These are phyloP conservation scores for Exophiala mesophila DNA, from an alignment of 2,329 filamentous ascomycete genomes.

Conservation along the genomic window DNA sequence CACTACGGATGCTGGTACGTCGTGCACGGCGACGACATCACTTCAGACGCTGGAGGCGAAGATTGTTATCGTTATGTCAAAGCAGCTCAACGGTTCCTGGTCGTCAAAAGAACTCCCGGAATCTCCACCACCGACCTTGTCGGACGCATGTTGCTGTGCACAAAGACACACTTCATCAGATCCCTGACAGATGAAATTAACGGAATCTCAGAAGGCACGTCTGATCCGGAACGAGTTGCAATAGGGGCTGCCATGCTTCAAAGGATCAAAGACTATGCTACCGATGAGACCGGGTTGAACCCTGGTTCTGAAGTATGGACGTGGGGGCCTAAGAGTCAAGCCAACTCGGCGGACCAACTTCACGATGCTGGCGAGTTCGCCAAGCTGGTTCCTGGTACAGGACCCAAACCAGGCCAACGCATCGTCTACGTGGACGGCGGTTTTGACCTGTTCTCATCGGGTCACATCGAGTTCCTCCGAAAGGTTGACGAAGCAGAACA, in stretches of 20 bases:
- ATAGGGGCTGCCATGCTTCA: slow-evolving; percentile 66
- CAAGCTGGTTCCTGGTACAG: slow-evolving; percentile 65
- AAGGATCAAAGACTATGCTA: slow-evolving; percentile 79
- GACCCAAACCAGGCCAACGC: slow-evolving; percentile 69
- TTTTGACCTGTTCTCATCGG: slow-evolving; percentile 93
- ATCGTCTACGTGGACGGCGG: slow-evolving; percentile 95
- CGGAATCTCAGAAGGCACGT: slow-evolving; percentile 69
- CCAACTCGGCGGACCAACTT: slow-evolving; percentile 33
- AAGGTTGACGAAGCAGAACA: slow-evolving; percentile 62
- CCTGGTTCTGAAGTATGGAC: slow-evolving; percentile 83
- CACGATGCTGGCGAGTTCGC: slow-evolving; percentile 63
- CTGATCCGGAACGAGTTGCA: slow-evolving; percentile 59
- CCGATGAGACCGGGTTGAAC: slow-evolving; percentile 71
- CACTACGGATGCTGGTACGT: slow-evolving; percentile 95
- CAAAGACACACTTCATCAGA: slow-evolving; percentile 87
- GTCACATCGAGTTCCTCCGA: slow-evolving; percentile 91
- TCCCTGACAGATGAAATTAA: slow-evolving; percentile 65
- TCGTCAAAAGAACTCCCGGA: slow-evolving; percentile 91
- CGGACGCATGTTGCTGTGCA: slow-evolving; percentile 93
- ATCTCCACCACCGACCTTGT: slow-evolving; percentile 99
- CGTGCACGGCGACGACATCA: slow-evolving; percentile 95
- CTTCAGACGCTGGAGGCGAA: slow-evolving; percentile 84
- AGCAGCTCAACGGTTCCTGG: slow-evolving; percentile 85
- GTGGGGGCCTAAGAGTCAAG: slow-evolving; percentile 53
- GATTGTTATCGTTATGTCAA: slow-evolving; percentile 99